These are phyloP conservation scores for Metschnikowia lachancei DNA, from an alignment of 805 yeast species.

Conservation along the genomic window DNA sequence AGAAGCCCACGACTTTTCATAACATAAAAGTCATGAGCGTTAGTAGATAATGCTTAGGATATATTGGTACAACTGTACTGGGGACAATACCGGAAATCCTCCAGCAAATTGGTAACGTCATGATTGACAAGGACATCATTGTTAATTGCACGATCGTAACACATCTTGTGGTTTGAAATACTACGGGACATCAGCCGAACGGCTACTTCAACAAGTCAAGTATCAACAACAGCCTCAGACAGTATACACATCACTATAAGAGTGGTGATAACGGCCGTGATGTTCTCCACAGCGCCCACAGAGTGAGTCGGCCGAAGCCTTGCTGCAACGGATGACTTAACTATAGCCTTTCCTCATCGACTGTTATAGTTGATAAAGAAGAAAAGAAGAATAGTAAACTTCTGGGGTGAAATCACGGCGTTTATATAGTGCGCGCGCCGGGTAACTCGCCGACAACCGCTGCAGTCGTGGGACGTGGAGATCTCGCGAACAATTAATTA, in stretches of 20 bases:
- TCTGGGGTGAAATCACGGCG: background rate
- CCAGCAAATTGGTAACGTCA: too few species aligned
- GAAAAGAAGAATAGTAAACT: background rate
- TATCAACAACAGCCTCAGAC: constrained; percentile 38
- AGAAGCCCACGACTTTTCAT: too few species aligned
- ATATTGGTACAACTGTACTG: too few species aligned
- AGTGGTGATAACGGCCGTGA: constrained; percentile 51
- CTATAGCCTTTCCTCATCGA: constrained; percentile 51
- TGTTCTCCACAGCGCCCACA: constrained; percentile 54
- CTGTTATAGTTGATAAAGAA: constrained; percentile 56
- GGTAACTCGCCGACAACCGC: constrained; percentile 9
- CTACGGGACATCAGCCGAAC: background rate
- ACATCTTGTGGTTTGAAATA: too few species aligned
- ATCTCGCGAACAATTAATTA: too few species aligned
- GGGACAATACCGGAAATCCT: too few species aligned
- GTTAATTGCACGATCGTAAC: too few species aligned
- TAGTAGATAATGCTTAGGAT: too few species aligned
- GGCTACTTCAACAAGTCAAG: background rate
- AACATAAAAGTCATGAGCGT: too few species aligned
- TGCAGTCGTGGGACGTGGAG: background rate
- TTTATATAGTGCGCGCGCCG: constrained; percentile 10
- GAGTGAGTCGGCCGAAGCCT: constrained; percentile 21
- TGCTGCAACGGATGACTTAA: constrained; percentile 39
- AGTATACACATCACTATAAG: constrained; percentile 38
- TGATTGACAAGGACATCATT: too few species aligned